Base-by-base conservation (phyloP, 805 yeast genomes). In the Sugiyamaella chiloensis region DNA sequence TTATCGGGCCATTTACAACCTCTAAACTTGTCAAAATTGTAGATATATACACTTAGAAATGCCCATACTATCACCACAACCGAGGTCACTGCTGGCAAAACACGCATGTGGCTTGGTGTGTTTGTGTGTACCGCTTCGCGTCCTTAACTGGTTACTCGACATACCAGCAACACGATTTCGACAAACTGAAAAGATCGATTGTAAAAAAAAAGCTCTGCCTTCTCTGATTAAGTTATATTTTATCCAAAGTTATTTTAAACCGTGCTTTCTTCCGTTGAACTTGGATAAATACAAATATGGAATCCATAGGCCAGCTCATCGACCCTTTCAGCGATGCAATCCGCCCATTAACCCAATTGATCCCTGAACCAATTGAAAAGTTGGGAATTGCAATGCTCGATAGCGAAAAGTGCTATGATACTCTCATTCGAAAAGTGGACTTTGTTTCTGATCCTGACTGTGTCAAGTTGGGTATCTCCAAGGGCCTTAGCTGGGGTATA, bases 41-140 rank as follows among this genome's bases (percentile, higher is more conserved):
- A 85, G 6, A 87, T 78, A 62, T 85, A 85, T 1, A 76, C 43
- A 58, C 87, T 86, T 41, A 83, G 37, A 19, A 34, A 65, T 1
- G 70, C 35, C 0, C 76, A 37, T 0, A 89, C 72, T 1, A 69
- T 44, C 3, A 54, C 40, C 2, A 76, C 66, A 29, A 68, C 60
- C n/a, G 57, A 16, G 14, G 45, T 20, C 24, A 21, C 16, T 16
- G 29, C 17, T 24, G 34, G 2, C 21, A 34, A 21, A 14, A 34
- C 37, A n/a, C n/a, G n/a, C n/a, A n/a, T n/a, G n/a, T n/a, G n/a
- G n/a, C n/a, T n/a, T n/a, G n/a, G n/a, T n/a, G n/a, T n/a, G n/a
- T n/a, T n/a, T n/a, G n/a, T n/a, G n/a, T n/a, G n/a, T n/a, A n/a
- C n/a, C n/a, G n/a, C n/a, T n/a, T n/a, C n/a, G n/a, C n/a, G n/a